A percentile compares a stretch with the other conserved stretches of the same genome.
These are phyloP conservation scores for Cystobasidium pallidum DNA, from an alignment of 1,284 basidiomycete genomes.

Conservation along the genomic window DNA sequence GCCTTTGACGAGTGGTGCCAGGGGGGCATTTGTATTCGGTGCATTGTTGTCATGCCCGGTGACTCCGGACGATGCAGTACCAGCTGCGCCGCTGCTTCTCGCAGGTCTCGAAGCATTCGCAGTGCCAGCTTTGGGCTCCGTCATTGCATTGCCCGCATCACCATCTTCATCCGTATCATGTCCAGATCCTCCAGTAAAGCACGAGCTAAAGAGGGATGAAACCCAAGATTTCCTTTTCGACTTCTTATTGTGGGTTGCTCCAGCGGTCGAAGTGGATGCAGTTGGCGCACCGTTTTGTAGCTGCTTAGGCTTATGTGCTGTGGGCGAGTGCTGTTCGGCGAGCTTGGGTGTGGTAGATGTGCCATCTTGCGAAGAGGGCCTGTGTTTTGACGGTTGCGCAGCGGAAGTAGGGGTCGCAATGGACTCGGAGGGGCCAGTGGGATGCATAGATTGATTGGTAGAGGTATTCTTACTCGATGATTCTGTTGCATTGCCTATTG, in stretches of 20 bases:
- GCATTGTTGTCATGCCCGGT: not conserved
- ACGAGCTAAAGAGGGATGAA: constrained; percentile 24
- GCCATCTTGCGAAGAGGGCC: constrained; percentile 15
- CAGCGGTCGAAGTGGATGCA: not conserved
- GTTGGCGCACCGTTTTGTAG: not conserved
- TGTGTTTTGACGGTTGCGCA: constrained; percentile 14
- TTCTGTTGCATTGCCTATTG: not conserved
- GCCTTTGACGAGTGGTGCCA: constrained; percentile 19
- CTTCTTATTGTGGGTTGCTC: constrained; percentile 20
- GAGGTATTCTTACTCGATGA: not conserved
- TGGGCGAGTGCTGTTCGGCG: not conserved
- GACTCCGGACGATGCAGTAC: not conserved
- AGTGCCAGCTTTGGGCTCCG: constrained; percentile 39
- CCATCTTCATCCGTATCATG: constrained; percentile 22
- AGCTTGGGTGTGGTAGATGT: constrained; percentile 9
- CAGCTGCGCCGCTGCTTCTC: not conserved
- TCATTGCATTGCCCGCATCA: constrained; percentile 18
- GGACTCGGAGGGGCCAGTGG: not conserved
- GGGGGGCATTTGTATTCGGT: constrained; percentile 1
- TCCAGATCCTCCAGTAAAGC: constrained; percentile 21
- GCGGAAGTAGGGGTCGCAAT: constrained; percentile 5
- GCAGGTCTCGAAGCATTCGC: constrained; percentile 23
- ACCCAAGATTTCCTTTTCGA: constrained; percentile 40
- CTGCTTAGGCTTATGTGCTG: constrained; percentile 9
- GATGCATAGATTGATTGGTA: not conserved